Conservation (phyloP, 106 monocot species). For the Posidonia australis region DNA sequence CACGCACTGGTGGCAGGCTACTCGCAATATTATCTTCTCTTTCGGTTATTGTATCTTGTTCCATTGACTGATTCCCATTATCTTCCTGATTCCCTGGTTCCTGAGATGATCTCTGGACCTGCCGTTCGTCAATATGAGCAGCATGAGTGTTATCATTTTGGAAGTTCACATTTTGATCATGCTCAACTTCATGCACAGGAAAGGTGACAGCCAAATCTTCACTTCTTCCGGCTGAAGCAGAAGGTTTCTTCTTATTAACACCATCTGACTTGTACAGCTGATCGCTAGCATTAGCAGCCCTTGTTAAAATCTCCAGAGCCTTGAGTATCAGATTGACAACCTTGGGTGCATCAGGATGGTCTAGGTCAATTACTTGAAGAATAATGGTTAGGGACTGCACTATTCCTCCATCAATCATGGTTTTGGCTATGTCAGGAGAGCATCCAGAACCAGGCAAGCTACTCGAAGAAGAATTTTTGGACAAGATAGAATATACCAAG, state of each 20-base stretch:
- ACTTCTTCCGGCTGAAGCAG: constrained; percentile 19
- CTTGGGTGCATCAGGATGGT: constrained; percentile 65
- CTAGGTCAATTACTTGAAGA: constrained; percentile 53
- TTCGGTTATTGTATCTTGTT: constrained; percentile 26
- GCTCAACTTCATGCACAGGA: constrained; percentile 7
- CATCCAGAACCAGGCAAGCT: constrained; percentile 46
- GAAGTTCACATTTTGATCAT: constrained; percentile 19
- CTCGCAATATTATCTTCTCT: constrained; percentile 21
- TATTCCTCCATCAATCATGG: constrained; percentile 77
- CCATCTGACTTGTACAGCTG: constrained; percentile 37
- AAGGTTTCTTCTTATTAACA: constrained; percentile 27
- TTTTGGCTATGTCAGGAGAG: constrained; percentile 66
- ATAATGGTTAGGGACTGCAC: constrained; percentile 42
- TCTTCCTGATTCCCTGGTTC: constrained; percentile 15
- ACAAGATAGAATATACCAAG: constrained; percentile 54
- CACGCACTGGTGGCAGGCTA: constrained; percentile 16
- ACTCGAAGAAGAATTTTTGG: constrained; percentile 44
- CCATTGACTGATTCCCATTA: constrained; percentile 15
- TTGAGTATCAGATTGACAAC: constrained; percentile 54
- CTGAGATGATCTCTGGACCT: constrained; percentile 25
- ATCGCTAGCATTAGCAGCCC: constrained; percentile 61
- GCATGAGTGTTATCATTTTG: constrained; percentile 20
- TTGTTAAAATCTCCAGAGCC: constrained; percentile 60
- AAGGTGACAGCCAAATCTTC: constrained; percentile 15
- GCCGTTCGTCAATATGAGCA: constrained; percentile 21